These are phyloP conservation scores for Chrysanthemum makinoi DNA, from an alignment of 129 eudicot genomes.

Conservation along the genomic window DNA sequence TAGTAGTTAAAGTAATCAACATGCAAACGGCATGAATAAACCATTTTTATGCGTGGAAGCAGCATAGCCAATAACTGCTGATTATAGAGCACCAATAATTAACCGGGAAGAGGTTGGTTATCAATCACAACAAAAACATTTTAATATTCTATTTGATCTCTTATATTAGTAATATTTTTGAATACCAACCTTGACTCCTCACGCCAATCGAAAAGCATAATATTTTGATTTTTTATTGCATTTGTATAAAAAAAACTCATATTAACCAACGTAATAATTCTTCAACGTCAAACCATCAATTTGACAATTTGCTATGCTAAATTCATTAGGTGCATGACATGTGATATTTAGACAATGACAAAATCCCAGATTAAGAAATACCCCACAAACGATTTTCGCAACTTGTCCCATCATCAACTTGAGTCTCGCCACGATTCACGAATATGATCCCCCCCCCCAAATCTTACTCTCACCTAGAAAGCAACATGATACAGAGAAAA, in stretches of 20 bases:
- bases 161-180: not conserved
- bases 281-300: no score
- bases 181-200: slow-evolving; percentile 11
- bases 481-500: not conserved
- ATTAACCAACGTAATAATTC: not conserved
- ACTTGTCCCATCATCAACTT: no score
- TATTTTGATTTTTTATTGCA: no score
- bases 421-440: no score
- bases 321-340: not conserved
- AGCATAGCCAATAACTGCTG: not conserved
- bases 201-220: not conserved
- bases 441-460: no score
- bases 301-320: not conserved
- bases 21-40: slow-evolving; percentile 15
- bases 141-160: not conserved
- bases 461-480: not conserved
- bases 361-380: not conserved
- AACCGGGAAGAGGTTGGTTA: slow-evolving; percentile 20
- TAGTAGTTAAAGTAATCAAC: not conserved
- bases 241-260: not conserved
- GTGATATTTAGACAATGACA: not conserved
- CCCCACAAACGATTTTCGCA: no score
- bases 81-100: not conserved
- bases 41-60: not conserved
- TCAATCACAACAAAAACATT: slow-evolving; percentile 14